These are phyloP conservation scores for Rehmannia glutinosa DNA, from an alignment of 257 asterid species.

Conservation along the genomic window DNA sequence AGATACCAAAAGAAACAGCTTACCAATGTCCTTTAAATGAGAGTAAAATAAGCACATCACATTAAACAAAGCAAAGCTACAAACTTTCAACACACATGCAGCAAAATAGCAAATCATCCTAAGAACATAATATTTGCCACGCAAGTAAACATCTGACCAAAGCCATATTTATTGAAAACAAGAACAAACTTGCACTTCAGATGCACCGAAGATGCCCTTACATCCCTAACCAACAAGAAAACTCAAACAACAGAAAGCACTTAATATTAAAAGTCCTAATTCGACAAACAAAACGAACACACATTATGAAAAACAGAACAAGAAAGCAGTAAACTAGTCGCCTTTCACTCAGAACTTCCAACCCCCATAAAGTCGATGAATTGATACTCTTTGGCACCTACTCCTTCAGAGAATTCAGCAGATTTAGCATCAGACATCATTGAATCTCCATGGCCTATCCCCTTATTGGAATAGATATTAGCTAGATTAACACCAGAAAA, in stretches of 20 bases:
- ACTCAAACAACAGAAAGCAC: not conserved
- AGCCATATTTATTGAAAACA: slow-evolving; percentile 2
- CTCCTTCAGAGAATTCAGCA: slow-evolving; percentile 9
- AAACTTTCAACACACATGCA: too few relatives aligned
- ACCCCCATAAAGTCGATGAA: slow-evolving; percentile 39
- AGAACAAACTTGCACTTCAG: not conserved
- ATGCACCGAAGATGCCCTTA: not conserved
- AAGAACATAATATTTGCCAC: not conserved
- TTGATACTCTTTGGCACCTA: not conserved
- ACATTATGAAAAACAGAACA: not conserved
- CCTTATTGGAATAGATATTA: not conserved
- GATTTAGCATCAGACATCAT: slow-evolving; percentile 17
- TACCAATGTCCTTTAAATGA: not conserved
- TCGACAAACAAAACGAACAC: slow-evolving; percentile 12
- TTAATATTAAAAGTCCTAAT: too few relatives aligned
- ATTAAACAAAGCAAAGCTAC: not conserved
- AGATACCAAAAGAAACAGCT: not conserved
- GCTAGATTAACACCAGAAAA: not conserved
- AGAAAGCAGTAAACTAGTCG: not conserved
- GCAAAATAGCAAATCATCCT: not conserved
- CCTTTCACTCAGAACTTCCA: slow-evolving; percentile 12
- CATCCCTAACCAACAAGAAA: not conserved
- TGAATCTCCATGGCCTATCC: not conserved
- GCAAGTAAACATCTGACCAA: not conserved
- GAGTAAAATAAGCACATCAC: not conserved